Base-by-base conservation (phyloP, 441 rosid genomes). In the Gossypium laxum region DNA sequence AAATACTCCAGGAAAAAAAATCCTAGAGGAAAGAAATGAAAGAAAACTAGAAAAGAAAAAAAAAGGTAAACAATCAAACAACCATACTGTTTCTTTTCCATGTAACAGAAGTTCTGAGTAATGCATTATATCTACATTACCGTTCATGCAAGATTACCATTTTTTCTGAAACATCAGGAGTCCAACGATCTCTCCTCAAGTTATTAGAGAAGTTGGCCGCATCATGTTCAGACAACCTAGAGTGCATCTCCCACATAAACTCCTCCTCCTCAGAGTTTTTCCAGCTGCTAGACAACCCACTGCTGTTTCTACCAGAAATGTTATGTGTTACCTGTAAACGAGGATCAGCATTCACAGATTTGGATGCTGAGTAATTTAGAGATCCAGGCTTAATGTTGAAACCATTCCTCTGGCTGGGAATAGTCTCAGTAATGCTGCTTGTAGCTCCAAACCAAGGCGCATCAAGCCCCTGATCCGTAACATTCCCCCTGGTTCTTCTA, bases 181-280 rank as follows among this genome's bases (percentile, higher is more conserved):
- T 71, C 86, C 87, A 84, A 26, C 3, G 68, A 70, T 87, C 96
- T 74, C 83, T 87, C 77, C 84, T 83, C 5, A 87, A 72, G 77
- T 76, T 82, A 62, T 56, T 78, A 47, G 91, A 76, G 69, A 82
- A 70, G 74, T 67, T 80, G 71, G 79, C 76, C 60, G 80, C 81
- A 74, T 84, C 89, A 12, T 82, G 85, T 75, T 88, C 91, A 2
- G 89, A 80, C 74, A 84, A 74, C 78, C 91, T 85, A 66, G 97
- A 84, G 71, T 89, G 93, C 85, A 87, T 83, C n/a, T 92, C 99
- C 99, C 98, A 94, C 87, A 87, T 82, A 77, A 87, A 94, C 80
- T 94, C 91, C 75, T 89, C 98, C 81, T 94, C 98, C 86, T 90
- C 99, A 0, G 96, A 90, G 79, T 90, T 90, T 78, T 89, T 92